phyloP scores from a whole-genome alignment of 768 basidiomycete genomes.

The Leccinum truebloodii region DNA sequence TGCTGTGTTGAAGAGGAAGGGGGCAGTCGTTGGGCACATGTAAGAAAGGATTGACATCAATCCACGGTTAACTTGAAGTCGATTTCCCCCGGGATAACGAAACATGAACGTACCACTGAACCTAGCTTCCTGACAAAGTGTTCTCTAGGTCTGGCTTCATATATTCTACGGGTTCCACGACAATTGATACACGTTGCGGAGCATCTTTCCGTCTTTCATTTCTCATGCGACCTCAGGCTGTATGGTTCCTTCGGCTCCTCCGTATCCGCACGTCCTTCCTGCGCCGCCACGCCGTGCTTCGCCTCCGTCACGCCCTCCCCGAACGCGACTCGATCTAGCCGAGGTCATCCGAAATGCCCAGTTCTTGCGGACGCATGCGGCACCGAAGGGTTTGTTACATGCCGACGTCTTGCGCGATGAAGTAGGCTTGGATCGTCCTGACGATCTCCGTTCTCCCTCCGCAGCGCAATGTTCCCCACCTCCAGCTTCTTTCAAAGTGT shows the following conservation, averaged over 20 bases:
- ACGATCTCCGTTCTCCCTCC: slow-evolving; percentile 96
- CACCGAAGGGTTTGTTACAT: slow-evolving; percentile 91
- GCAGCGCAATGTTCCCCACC: slow-evolving; percentile 89
- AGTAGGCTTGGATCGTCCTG: slow-evolving; percentile 96
- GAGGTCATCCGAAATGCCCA: slow-evolving; percentile 98
- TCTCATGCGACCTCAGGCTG: no score
- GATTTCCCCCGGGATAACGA: no score
- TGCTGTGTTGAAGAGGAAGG: no score
- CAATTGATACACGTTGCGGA: no score
- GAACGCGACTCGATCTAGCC: slow-evolving; percentile 95
- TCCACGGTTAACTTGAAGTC: no score
- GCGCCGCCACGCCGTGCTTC: slow-evolving; percentile 85
- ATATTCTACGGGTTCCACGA: no score
- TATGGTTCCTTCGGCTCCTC: slow-evolving; percentile 45
- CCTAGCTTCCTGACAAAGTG: no score
- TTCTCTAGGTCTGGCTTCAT: no score
- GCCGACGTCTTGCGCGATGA: slow-evolving; percentile 93
- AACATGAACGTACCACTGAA: no score
- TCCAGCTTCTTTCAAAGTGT: slow-evolving; percentile 99
- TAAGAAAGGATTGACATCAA: no score
- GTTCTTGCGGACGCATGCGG: slow-evolving; percentile 90
- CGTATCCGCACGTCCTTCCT: slow-evolving; percentile 66
- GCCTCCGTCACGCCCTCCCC: slow-evolving; percentile 97
- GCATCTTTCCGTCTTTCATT: no score
- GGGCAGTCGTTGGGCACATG: no score